Percentiles rank a stretch among this genome's conserved stretches.
These are phyloP conservation scores for Aspergillus piperis DNA, from an alignment of 2,329 filamentous ascomycete genomes.

Conservation along the genomic window DNA sequence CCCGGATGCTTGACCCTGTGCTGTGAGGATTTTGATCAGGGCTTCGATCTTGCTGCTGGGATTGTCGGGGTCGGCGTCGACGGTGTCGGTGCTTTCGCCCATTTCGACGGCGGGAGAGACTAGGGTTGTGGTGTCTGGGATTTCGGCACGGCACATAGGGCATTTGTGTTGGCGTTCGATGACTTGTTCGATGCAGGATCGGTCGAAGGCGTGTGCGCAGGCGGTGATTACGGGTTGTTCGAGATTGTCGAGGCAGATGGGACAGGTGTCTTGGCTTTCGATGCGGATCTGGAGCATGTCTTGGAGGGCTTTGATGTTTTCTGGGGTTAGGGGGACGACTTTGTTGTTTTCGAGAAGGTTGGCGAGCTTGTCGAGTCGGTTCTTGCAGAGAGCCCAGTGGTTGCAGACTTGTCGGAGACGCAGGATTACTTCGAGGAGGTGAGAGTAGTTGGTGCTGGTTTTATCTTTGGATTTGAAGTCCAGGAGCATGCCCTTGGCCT, in stretches of 20 bases:
- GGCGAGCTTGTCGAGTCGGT: constrained; percentile 72
- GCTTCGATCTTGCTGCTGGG: constrained; percentile 83
- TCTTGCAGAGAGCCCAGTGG: constrained; percentile 80
- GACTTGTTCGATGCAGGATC: constrained; percentile 70
- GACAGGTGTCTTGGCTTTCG: constrained; percentile 79
- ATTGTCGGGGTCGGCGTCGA: constrained; percentile 61
- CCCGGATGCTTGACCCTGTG: constrained; percentile 62
- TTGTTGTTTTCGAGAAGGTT: constrained; percentile 67
- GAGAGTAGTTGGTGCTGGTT: constrained; percentile 64
- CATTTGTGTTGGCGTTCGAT: constrained; percentile 77
- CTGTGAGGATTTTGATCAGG: constrained; percentile 71
- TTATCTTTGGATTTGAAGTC: constrained; percentile 55
- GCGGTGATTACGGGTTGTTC: constrained; percentile 77
- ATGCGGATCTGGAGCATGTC: constrained; percentile 74
- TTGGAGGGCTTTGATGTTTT: constrained; percentile 72
- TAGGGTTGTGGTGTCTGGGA: constrained; percentile 62
- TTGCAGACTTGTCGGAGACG: constrained; percentile 85
- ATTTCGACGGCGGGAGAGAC: constrained; percentile 66
- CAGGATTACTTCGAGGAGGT: constrained; percentile 77
- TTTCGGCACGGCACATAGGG: constrained; percentile 75
- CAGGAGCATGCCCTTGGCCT: constrained; percentile 72
- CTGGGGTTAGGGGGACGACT: constrained; percentile 68
- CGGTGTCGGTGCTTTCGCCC: constrained; percentile 50
- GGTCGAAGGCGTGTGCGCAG: constrained; percentile 80
- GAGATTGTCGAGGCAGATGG: constrained; percentile 75